phyloP scores from a whole-genome alignment of 2,329 filamentous ascomycete genomes.

The Phoma sp. region DNA sequence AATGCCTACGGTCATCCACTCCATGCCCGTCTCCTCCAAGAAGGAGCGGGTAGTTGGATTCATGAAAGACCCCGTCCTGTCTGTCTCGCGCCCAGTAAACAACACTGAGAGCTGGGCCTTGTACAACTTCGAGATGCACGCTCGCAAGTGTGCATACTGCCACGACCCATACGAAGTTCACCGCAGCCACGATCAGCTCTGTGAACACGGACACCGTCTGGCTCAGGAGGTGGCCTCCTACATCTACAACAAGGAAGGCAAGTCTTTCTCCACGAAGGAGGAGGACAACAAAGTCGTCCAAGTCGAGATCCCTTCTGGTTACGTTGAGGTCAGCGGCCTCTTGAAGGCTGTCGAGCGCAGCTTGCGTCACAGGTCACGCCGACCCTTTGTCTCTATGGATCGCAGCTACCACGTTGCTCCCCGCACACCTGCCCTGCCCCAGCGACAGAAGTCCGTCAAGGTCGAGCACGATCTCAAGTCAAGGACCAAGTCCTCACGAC shows the following conservation, averaged over 20 bases:
- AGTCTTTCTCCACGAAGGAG: constrained; percentile 44
- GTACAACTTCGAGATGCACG: constrained; percentile 59
- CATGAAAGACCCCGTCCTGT: constrained; percentile 47
- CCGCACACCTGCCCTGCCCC: constrained; percentile 39
- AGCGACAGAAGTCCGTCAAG: constrained; percentile 42
- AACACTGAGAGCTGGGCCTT: constrained; percentile 54
- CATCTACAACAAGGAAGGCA: constrained; percentile 52
- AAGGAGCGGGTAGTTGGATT: constrained; percentile 48
- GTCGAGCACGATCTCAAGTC: constrained; percentile 39
- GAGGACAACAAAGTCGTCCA: constrained; percentile 54
- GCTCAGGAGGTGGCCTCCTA: constrained; percentile 55
- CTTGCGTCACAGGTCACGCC: constrained; percentile 45
- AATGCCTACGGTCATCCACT: constrained; percentile 46
- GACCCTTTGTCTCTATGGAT: constrained; percentile 55
- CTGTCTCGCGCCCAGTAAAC: constrained; percentile 52
- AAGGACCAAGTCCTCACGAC: constrained; percentile 38
- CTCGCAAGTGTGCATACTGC: constrained; percentile 55
- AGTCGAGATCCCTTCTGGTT: constrained; percentile 54
- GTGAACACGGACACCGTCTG: constrained; percentile 53
- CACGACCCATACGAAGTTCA: constrained; percentile 54
- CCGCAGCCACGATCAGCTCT: constrained; percentile 51
- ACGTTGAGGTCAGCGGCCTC: constrained; percentile 50
- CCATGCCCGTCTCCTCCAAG: constrained; percentile 37
- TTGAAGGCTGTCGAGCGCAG: constrained; percentile 53
- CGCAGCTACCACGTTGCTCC: constrained; percentile 52